These are phyloP conservation scores for Sclerotinia minor DNA, from an alignment of 2,329 filamentous ascomycete species.

Conservation along the genomic window DNA sequence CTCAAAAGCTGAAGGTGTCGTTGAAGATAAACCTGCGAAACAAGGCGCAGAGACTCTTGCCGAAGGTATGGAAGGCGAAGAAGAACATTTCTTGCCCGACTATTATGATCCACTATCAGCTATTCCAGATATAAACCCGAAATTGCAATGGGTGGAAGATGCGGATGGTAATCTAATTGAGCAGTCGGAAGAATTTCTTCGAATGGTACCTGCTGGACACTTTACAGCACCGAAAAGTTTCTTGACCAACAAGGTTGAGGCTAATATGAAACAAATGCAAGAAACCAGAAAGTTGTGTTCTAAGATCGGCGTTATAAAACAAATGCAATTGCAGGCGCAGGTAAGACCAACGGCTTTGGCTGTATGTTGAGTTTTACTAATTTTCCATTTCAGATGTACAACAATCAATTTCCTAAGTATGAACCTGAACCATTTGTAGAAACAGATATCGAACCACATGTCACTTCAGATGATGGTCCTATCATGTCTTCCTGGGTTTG, in stretches of 20 bases:
- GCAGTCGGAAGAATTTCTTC: constrained; percentile 80
- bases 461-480: constrained; percentile 83
- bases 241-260: constrained; percentile 77
- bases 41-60: constrained; percentile 74
- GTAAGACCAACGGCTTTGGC: constrained; percentile 51
- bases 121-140: constrained; percentile 78
- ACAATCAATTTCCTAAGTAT: constrained; percentile 97
- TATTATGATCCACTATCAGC: constrained; percentile 89
- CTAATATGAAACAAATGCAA: constrained; percentile 92
- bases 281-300: constrained; percentile 94
- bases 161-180: constrained; percentile 86
- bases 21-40: constrained; percentile 50
- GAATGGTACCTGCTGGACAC: constrained; percentile 69
- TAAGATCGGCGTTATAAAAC: constrained; percentile 97
- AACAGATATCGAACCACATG: constrained; percentile 82
- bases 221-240: constrained; percentile 75
- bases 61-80: constrained; percentile 84
- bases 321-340: constrained; percentile 98
- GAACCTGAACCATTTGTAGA: constrained; percentile 87
- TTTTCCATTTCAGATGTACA: constrained; percentile 64
- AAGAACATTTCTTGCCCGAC: constrained; percentile 82
- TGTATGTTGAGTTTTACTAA: constrained; percentile 27
- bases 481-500: constrained; percentile 83
- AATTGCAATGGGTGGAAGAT: constrained; percentile 86
- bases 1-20: constrained; percentile 48